Base-by-base conservation (phyloP, 805 yeast species). In the Kurtzmaniella fragi region DNA sequence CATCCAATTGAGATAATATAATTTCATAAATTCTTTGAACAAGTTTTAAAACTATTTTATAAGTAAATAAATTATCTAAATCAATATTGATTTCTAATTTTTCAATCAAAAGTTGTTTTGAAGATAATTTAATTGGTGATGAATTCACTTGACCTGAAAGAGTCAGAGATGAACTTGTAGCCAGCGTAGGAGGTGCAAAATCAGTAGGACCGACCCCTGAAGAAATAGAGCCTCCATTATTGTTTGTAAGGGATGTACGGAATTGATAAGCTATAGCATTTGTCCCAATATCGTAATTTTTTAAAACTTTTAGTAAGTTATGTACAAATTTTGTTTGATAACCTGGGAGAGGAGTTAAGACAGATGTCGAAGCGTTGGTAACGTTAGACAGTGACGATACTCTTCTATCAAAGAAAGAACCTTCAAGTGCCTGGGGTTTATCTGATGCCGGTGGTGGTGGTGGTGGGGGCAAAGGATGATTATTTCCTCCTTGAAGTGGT, bases 61-160 rank as follows among this genome's bases (percentile, higher is more conserved):
- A 61, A 7, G 64, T 62, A 45, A 68, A 69, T 31, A 68, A 46
- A 15, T 52, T 57, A 45, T 69, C 74, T 37, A 69, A 53, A 23
- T 55, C 48, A 32, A 68, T 67, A 41, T 67, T 69, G 34, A 68
- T 64, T 43, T 69, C 74, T 31, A 69, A 51, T 48, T 68, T 69
- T 41, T 69, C 74, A 16, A 69, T 66, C 30, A 64, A 54, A 31
- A 69, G 54, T 40, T 69, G 74, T 29, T 58, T 56, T 13, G 72
- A 62, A 40, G 56, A 64, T 38, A 68, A 48, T 42, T 59, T 57
- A 34, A 67, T 66, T 12, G 74, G 74, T 13, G 71, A 65, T 14
- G 50, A 42, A 41, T 15, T 48, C 43, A 32, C 30, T 36, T 31
- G 37, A 27, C 4, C 42, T 14, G 28, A 20, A 15, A 26, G 27